phyloP scores from a whole-genome alignment of 352 stramenopile species.

The Globisporangium ultimum region DNA sequence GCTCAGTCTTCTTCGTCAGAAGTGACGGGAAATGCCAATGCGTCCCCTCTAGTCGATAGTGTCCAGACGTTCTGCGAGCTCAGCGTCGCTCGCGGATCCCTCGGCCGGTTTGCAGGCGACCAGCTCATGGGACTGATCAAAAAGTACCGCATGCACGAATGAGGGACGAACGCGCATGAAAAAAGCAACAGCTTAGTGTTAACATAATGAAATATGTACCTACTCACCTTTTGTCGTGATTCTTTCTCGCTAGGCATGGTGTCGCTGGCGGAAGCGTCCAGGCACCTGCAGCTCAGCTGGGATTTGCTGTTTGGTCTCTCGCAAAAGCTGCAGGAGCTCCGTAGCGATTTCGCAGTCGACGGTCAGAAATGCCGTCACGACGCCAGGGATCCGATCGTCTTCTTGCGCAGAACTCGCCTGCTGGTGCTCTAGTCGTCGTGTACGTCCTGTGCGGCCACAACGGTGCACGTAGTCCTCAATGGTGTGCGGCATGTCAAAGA shows the following conservation, averaged over 20 bases:
- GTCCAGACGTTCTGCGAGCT: constrained; percentile 69
- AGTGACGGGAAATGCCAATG: constrained; percentile 3
- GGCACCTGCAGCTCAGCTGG: constrained; percentile 43
- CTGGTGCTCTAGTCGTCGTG: constrained; percentile 17
- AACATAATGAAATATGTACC: not conserved
- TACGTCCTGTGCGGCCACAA: constrained; percentile 67
- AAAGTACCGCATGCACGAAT: constrained; percentile 48
- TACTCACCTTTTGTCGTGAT: not conserved
- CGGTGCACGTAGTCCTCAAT: constrained; percentile 92
- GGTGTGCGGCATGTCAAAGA: constrained; percentile 89
- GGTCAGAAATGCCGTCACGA: constrained; percentile 52
- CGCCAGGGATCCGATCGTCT: no score
- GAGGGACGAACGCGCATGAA: constrained; percentile 14
- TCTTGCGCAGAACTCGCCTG: no score
- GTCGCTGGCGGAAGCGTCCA: constrained; percentile 26
- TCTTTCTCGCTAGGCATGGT: not conserved
- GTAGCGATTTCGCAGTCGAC: constrained; percentile 46
- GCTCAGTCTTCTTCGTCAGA: not conserved
- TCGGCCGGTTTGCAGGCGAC: constrained; percentile 81
- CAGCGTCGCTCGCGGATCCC: constrained; percentile 53
- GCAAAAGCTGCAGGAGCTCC: constrained; percentile 46
- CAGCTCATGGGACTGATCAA: constrained; percentile 86
- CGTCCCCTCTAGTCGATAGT: constrained; percentile 37
- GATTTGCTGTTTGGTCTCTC: constrained; percentile 39
- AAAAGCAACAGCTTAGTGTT: no score